Evolutionary conservation across 169 alveolate species (phyloP).

Genomic region (Eimeria praecox): DNA sequence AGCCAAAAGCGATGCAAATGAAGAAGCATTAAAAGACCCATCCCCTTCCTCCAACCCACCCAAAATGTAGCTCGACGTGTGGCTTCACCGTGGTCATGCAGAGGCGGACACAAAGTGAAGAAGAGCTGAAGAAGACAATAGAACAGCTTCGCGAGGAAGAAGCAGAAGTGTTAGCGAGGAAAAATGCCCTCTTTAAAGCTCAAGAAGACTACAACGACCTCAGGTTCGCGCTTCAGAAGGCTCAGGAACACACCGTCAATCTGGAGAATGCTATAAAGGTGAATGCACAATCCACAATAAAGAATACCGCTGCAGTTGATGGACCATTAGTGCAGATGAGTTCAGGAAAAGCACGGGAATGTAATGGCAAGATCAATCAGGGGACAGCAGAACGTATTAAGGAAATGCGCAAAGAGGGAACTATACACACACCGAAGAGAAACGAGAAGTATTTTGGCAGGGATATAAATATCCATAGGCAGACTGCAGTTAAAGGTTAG

Average conservation of each 20-base stretch:
- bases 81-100: conserved; percentile 60
- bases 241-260: conserved; percentile 88
- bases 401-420: too few species aligned
- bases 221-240: conserved; percentile 91
- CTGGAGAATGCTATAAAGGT: conserved; percentile 91
- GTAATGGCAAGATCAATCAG: too few species aligned
- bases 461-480: too few species aligned
- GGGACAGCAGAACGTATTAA: too few species aligned
- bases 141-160: conserved; percentile 88
- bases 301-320: too few species aligned
- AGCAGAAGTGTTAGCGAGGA: conserved; percentile 89
- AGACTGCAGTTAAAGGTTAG: too few species aligned
- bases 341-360: too few species aligned
- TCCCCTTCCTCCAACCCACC: too few species aligned
- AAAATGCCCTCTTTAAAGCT: conserved; percentile 89
- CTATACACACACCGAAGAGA: too few species aligned
- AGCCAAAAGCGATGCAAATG: too few species aligned
- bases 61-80: neutral
- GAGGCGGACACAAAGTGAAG: conserved; percentile 90
- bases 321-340: too few species aligned
- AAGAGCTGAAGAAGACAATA: conserved; percentile 86
- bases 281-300: neutral
- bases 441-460: too few species aligned
- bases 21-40: neutral
- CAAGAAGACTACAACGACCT: conserved; percentile 94